These are phyloP conservation scores for Yarrowia sp. DNA, from an alignment of 805 yeast genomes.

Conservation along the genomic window DNA sequence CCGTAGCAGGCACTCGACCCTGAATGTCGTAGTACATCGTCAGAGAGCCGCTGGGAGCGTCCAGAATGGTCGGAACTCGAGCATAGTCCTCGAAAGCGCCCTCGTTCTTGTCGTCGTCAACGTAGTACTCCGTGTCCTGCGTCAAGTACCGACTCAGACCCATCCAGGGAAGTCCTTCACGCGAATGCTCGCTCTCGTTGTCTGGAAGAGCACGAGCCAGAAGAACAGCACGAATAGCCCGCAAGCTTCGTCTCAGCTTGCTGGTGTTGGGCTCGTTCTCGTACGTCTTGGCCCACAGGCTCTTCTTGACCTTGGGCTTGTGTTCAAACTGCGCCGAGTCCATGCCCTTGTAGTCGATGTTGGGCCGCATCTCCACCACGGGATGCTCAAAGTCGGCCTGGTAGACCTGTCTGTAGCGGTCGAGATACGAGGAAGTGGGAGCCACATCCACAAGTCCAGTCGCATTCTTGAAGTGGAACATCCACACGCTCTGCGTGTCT, in stretches of 20 bases:
- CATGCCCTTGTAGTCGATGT: conserved; percentile 56
- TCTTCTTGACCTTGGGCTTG: conserved; percentile 1
- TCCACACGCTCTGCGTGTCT: conserved; percentile 68
- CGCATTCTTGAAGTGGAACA: conserved; percentile 56
- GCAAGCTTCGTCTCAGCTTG: background rate
- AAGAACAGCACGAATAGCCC: conserved; percentile 7
- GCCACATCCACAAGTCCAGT: conserved; percentile 58
- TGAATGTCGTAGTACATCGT: conserved; percentile 70
- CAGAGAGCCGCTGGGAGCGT: conserved; percentile 54
- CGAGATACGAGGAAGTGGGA: conserved; percentile 51
- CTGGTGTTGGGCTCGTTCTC: conserved; percentile 12
- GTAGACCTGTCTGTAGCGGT: conserved; percentile 51
- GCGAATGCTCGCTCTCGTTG: background rate
- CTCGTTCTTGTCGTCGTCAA: conserved; percentile 39
- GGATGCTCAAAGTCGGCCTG: conserved; percentile 51
- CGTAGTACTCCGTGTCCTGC: conserved; percentile 38
- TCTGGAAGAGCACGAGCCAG: conserved; percentile 3
- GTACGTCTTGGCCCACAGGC: conserved; percentile 17
- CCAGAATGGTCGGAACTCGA: conserved; percentile 65
- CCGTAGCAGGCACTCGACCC: conserved; percentile 51
- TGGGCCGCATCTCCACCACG: conserved; percentile 64
- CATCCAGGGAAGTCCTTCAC: conserved; percentile 51
- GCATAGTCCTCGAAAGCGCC: conserved; percentile 68
- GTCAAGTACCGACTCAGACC: conserved; percentile 72
- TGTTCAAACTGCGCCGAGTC: background rate